A percentile compares a stretch with the other conserved stretches of the same genome.
phyloP scores from a whole-genome alignment of 331 rosid species.

The Arachis monticola region DNA sequence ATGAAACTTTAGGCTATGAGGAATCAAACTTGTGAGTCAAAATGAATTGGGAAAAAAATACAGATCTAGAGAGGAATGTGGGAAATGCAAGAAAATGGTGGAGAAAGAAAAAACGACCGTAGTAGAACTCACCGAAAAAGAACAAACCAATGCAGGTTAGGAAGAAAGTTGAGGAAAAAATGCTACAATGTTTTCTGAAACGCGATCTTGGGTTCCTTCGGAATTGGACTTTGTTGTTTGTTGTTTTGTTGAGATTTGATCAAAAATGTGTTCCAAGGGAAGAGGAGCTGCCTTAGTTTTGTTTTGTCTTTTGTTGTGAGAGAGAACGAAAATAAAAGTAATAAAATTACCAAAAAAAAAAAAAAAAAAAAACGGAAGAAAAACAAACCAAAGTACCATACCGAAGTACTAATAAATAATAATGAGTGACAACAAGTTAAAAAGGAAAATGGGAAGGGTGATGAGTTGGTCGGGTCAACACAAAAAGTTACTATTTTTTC shows the following conservation, averaged over 20 bases:
- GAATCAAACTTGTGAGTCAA: background rate
- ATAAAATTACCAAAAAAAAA: background rate
- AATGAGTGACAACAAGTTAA: no score
- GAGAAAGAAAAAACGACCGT: background rate
- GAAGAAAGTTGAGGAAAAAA: background rate
- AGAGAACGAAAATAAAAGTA: background rate
- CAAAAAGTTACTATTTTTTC: no score
- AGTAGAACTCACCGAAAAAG: background rate
- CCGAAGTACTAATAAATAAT: no score
- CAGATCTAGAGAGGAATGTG: conserved; percentile 19
- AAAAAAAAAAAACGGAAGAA: background rate
- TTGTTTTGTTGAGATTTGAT: background rate
- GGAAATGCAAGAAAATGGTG: background rate
- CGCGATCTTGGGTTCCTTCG: background rate
- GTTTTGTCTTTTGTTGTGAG: conserved; percentile 1
- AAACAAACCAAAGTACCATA: background rate
- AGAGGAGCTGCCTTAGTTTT: background rate
- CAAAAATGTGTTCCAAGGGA: background rate
- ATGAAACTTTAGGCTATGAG: background rate
- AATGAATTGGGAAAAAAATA: background rate
- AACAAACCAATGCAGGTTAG: background rate
- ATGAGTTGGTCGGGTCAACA: conserved; percentile 13
- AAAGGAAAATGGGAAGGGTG: background rate
- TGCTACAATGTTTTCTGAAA: background rate
- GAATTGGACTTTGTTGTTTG: background rate